Evolutionary conservation across 2,329 filamentous ascomycete genomes (phyloP), one percentile per base, ranked within the genome.

Genomic region (Aspergillus sp.): DNA sequence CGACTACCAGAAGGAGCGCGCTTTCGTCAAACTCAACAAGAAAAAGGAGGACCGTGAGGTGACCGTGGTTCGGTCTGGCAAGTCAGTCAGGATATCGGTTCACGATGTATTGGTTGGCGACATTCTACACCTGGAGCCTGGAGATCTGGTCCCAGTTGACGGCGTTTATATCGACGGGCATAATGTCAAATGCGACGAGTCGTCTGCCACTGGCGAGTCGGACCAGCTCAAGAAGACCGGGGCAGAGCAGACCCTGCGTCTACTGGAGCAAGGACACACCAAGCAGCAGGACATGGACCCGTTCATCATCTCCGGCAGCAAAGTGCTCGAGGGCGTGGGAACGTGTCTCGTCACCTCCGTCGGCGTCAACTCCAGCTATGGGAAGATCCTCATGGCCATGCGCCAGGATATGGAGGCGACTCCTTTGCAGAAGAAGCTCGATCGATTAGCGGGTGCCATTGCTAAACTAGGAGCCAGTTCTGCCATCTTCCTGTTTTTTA

Each of bases 1-100:
- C 63, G 90, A 93, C 69, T 93, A 86, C 81, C 89, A 93, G 67
- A 92, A 92, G 72, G 89, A 92, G 70, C 82, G 87, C 43, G 88
- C 91, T 65, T 93, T 93, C 66, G 87, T 90, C 44, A 91, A 90
- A 72, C 77, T 93, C 59, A 92, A 92, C 74, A 85, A 85, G 71
- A 90, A 91, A 68, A 93, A 93, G 72, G 86, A 91, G 49, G 87
- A 91, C 66, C 83, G 89, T 30, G 78, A 83, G 48, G 85, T 93
- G 63, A 91, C 90, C 59, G 86, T 91, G 9, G 78, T 90, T 50
- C 86, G 90, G 13, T 92, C 89, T 1, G 90, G 89, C 22, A 85
- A 81, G 64, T 86, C 85, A 0, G 80, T 83, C 61, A 85, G 89
- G 69, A 84, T 92, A 38, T 88, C 85, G 0, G 83, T 91, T 2